Conservation (phyloP, 371 early-diverging fungal genomes). For the Mucor mucedo region DNA sequence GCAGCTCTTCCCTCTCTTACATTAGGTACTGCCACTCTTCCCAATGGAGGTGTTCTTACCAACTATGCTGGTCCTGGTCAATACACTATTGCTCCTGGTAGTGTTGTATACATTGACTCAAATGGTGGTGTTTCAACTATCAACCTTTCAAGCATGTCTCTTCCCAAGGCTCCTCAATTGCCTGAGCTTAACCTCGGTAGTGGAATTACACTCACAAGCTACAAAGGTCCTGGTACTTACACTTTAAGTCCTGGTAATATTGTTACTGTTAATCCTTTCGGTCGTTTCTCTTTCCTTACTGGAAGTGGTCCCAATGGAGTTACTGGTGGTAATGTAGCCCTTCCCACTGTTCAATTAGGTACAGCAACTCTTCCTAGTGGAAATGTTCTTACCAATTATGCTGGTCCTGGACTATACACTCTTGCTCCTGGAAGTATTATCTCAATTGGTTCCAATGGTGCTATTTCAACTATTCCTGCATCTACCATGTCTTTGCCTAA, state of each 20-base stretch:
- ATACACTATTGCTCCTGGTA: no score
- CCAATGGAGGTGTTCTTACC: neutral
- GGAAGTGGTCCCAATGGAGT: neutral
- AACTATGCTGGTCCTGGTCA: neutral
- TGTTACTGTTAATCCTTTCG: neutral
- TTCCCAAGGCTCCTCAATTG: neutral
- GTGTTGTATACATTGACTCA: no score
- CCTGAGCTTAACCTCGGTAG: neutral
- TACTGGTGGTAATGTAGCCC: neutral
- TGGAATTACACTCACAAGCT: neutral
- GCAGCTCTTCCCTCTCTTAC: neutral
- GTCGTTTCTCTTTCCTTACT: neutral
- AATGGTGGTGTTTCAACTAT: no score
- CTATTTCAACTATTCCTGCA: neutral
- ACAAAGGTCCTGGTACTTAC: slow-evolving; percentile 13
- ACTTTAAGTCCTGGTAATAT: slow-evolving; percentile 1
- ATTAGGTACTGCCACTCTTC: neutral
- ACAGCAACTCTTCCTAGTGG: neutral
- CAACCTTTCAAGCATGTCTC: no score
- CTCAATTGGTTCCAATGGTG: neutral
- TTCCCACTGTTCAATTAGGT: neutral
- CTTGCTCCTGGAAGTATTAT: neutral
- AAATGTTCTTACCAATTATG: neutral
- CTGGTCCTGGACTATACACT: neutral
- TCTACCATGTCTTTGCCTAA: neutral